These are phyloP conservation scores for Alternaria metachromatica DNA, from an alignment of 2,329 filamentous ascomycete species.

Conservation along the genomic window DNA sequence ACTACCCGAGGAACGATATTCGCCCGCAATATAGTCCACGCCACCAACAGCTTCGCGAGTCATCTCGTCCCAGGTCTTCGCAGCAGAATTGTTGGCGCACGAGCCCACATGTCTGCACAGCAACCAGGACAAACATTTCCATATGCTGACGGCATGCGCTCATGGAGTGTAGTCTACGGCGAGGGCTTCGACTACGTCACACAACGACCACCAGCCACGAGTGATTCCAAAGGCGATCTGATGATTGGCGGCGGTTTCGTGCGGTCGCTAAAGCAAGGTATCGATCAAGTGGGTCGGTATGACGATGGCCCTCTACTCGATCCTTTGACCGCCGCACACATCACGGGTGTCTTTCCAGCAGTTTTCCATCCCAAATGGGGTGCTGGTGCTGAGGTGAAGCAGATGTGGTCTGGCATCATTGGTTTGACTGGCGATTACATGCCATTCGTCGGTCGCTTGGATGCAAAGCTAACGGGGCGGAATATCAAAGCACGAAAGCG, in stretches of 20 bases:
- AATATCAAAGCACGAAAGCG: background rate
- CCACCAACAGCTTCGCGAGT: conserved; percentile 62
- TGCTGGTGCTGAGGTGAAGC: conserved; percentile 37
- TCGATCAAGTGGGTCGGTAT: conserved; percentile 17
- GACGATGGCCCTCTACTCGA: conserved; percentile 16
- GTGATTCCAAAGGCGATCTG: conserved; percentile 13
- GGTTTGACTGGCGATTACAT: conserved; percentile 57
- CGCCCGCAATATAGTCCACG: conserved; percentile 62
- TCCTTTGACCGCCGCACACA: conserved; percentile 4
- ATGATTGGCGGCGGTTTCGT: conserved; percentile 22
- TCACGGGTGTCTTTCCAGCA: conserved; percentile 15
- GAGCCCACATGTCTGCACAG: conserved; percentile 59
- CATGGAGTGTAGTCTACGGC: conserved; percentile 56
- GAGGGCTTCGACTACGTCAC: conserved; percentile 9
- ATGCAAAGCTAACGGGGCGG: conserved; percentile 32
- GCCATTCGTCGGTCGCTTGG: conserved; percentile 60
- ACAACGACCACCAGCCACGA: conserved; percentile 8
- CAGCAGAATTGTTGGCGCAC: conserved; percentile 14
- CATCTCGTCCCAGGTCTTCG: conserved; percentile 60
- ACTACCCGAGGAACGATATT: conserved; percentile 56
- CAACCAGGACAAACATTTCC: conserved; percentile 47
- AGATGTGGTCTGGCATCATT: conserved; percentile 60
- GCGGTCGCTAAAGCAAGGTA: conserved; percentile 17
- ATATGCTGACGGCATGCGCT: conserved; percentile 46
- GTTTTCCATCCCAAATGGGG: conserved; percentile 19